Evolutionary conservation across 2,329 filamentous ascomycete species (phyloP).

Genomic region (Beauveria pseudobassiana): DNA sequence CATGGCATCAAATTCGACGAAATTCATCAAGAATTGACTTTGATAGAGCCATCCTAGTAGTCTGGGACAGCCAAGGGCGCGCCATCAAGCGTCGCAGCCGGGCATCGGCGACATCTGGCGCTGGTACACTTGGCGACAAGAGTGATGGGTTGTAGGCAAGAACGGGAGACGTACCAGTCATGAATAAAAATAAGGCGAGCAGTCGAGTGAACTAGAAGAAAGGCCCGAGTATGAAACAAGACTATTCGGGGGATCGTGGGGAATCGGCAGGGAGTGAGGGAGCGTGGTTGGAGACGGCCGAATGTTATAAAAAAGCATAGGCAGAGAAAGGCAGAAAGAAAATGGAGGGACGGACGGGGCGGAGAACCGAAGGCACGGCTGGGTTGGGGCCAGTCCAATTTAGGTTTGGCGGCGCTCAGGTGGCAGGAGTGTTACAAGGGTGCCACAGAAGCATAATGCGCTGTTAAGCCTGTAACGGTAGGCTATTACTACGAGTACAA

Average conservation of each 20-base stretch:
- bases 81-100: not conserved
- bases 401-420: constrained; percentile 8
- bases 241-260: not conserved
- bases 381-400: constrained; percentile 19
- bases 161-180: constrained; percentile 42
- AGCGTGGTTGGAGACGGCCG: constrained; percentile 27
- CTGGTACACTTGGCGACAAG: constrained; percentile 20
- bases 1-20: not conserved
- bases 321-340: constrained; percentile 29
- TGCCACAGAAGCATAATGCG: not conserved
- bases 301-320: constrained; percentile 27
- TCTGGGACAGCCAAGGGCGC: not conserved
- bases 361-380: constrained; percentile 22
- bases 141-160: constrained; percentile 16
- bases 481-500: too few species aligned
- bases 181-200: constrained; percentile 36
- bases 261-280: constrained; percentile 19
- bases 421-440: constrained; percentile 5
- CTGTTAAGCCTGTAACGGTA: too few species aligned
- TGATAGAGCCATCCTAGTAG: not conserved
- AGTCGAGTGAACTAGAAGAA: constrained; percentile 22
- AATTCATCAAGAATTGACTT: constrained; percentile 5
- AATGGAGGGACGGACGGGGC: constrained; percentile 20
- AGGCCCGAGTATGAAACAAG: constrained; percentile 4
- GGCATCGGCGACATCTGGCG: constrained; percentile 13